Percentiles rank a stretch among this genome's conserved stretches.
Evolutionary conservation across 2,329 filamentous ascomycete species (phyloP).

Genomic region (Phialophora tarda): DNA sequence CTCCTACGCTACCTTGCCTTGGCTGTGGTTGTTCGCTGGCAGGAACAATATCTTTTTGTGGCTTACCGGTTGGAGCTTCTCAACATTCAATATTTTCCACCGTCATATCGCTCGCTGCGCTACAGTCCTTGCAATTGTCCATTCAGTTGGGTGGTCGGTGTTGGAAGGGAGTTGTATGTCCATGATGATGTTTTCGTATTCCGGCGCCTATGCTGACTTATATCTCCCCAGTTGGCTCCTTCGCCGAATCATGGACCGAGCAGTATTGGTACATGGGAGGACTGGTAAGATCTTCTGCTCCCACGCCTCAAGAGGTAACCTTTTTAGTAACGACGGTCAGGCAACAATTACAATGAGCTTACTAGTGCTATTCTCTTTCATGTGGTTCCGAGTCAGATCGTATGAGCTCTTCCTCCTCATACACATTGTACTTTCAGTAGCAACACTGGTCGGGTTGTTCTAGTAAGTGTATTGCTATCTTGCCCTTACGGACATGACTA

Average conservation of each 20-base stretch:
- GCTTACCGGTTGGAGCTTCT: conserved; percentile 72
- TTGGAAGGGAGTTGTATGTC: conserved; percentile 24
- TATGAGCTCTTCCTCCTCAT: conserved; percentile 53
- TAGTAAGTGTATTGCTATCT: conserved; percentile 46
- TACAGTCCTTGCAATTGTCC: conserved; percentile 66
- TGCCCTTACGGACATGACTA: not conserved
- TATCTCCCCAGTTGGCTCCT: conserved; percentile 13
- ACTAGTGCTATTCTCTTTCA: conserved; percentile 53
- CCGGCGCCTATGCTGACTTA: conserved; percentile 9
- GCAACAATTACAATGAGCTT: conserved; percentile 47
- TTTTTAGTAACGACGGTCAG: not conserved
- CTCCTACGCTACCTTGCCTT: conserved; percentile 66
- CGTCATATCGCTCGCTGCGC: conserved; percentile 68
- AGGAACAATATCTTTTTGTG: conserved; percentile 70
- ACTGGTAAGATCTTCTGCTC: conserved; percentile 37
- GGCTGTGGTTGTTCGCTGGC: conserved; percentile 70
- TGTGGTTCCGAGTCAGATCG: conserved; percentile 51
- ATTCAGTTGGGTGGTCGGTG: conserved; percentile 65
- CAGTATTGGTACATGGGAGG: conserved; percentile 52
- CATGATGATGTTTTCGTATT: not conserved
- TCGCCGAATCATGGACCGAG: conserved; percentile 39
- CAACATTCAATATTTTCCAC: conserved; percentile 70
- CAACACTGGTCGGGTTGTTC: conserved; percentile 55
- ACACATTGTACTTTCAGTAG: conserved; percentile 48
- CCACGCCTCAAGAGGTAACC: not conserved